Evolutionary conservation across 1,284 basidiomycete species (phyloP).

Genomic region (Golubevia sp.): DNA sequence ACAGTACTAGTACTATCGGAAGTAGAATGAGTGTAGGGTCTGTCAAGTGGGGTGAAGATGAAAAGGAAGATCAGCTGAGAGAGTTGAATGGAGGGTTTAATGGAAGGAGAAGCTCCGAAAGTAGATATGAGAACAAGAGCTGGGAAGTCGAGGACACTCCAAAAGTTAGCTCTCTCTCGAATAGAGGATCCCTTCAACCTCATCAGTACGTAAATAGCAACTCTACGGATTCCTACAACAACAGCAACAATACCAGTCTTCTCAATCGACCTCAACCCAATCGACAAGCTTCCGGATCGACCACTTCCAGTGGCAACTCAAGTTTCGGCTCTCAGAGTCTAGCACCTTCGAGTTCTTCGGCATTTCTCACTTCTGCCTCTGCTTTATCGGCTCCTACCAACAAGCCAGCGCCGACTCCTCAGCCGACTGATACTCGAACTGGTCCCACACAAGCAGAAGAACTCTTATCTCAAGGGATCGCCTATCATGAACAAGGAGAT

Average conservation of each 20-base stretch:
- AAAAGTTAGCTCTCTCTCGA: background rate
- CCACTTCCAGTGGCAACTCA: background rate
- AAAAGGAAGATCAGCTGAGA: background rate
- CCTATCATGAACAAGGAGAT: constrained; percentile 51
- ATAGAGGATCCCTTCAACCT: constrained; percentile 1
- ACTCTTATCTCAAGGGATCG: constrained; percentile 43
- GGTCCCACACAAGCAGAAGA: constrained; percentile 37
- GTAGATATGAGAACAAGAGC: background rate
- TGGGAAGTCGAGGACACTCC: background rate
- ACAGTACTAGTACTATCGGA: constrained; percentile 37
- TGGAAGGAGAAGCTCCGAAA: background rate
- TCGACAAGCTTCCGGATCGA: background rate
- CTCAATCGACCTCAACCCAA: constrained; percentile 7
- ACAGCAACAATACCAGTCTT: constrained; percentile 3
- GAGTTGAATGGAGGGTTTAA: background rate
- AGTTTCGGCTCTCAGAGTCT: too few species aligned
- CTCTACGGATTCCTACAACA: constrained; percentile 2
- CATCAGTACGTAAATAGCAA: background rate
- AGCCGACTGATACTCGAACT: constrained; percentile 23
- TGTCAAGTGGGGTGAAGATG: constrained; percentile 14
- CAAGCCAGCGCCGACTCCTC: background rate
- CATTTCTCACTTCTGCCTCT: background rate
- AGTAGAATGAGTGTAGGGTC: constrained; percentile 29
- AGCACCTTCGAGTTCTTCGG: background rate
- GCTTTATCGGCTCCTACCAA: background rate